Percentiles rank a stretch among this genome's conserved stretches.
These are phyloP conservation scores for Colletotrichum neosansevieriae DNA, from an alignment of 2,329 filamentous ascomycete species.

Conservation along the genomic window DNA sequence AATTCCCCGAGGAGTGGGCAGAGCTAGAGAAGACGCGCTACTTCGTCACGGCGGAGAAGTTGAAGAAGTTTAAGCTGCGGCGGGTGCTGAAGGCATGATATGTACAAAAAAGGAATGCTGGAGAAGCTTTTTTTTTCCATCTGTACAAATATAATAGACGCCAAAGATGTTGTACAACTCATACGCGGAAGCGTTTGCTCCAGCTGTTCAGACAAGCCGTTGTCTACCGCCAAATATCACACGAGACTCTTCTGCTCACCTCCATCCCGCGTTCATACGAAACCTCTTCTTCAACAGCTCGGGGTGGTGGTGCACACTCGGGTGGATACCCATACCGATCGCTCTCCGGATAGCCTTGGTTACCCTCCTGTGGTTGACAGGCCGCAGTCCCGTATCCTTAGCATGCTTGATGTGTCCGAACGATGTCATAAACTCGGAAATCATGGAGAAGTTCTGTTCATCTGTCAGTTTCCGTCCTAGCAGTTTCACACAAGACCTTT, in stretches of 20 bases:
- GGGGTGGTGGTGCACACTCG: conserved; percentile 89
- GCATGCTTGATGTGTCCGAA: conserved; percentile 87
- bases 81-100: conserved; percentile 62
- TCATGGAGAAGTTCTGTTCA: conserved; percentile 87
- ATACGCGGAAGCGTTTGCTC: conserved; percentile 23
- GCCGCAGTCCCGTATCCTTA: conserved; percentile 81
- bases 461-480: not conserved
- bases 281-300: conserved; percentile 72
- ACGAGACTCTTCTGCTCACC: conserved; percentile 5
- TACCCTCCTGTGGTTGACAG: conserved; percentile 92
- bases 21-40: conserved; percentile 69
- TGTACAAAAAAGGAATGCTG: conserved; percentile 46
- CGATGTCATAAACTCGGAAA: conserved; percentile 87
- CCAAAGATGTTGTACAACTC: conserved; percentile 45
- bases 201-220: conserved; percentile 4
- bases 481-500: too few relatives aligned
- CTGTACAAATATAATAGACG: conserved; percentile 42
- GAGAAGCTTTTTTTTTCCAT: conserved; percentile 35
- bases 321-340: conserved; percentile 91
- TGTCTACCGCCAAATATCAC: not conserved
- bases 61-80: conserved; percentile 63
- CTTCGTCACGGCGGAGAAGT: conserved; percentile 56
- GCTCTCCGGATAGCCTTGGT: conserved; percentile 92
- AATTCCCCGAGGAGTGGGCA: conserved; percentile 77
- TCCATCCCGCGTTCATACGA: conserved; percentile 21